Percentiles rank a stretch among this genome's conserved stretches.
Conservation (phyloP, 2,329 filamentous ascomycete species). For the Exophiala lecanii-corni region DNA sequence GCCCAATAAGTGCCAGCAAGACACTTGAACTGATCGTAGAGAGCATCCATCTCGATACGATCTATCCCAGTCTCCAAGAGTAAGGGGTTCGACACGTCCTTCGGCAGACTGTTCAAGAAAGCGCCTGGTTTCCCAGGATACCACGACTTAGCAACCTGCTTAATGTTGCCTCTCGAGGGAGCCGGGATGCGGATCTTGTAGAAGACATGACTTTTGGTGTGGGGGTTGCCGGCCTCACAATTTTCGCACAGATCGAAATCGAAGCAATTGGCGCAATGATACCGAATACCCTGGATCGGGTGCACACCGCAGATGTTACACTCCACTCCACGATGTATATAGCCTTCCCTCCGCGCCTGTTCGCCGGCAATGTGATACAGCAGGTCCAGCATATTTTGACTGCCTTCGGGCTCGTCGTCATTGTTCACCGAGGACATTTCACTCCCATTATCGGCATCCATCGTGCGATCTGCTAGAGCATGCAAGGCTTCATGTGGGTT, state of each 20-base stretch:
- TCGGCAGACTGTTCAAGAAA: constrained; percentile 63
- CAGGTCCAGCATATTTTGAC: constrained; percentile 77
- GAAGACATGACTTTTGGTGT: constrained; percentile 89
- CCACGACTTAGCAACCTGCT: constrained; percentile 76
- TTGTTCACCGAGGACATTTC: constrained; percentile 42
- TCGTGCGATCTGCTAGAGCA: constrained; percentile 30
- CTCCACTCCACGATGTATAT: constrained; percentile 85
- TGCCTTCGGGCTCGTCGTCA: constrained; percentile 42
- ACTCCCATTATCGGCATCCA: constrained; percentile 42
- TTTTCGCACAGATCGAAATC: constrained; percentile 95
- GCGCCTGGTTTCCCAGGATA: constrained; percentile 82
- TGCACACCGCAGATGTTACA: constrained; percentile 86
- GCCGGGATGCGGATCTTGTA: constrained; percentile 92
- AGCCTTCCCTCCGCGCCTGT: constrained; percentile 79
- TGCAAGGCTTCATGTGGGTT: constrained; percentile 11
- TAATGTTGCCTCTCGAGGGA: constrained; percentile 59
- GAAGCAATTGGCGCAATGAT: constrained; percentile 90
- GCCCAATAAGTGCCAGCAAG: constrained; percentile 82
- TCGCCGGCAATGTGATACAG: constrained; percentile 93
- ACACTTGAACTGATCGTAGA: constrained; percentile 96
- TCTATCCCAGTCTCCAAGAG: constrained; percentile 73
- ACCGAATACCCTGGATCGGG: constrained; percentile 87
- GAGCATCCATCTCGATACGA: constrained; percentile 79
- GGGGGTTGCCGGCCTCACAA: constrained; percentile 69
- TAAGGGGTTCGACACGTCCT: constrained; percentile 62